These are phyloP conservation scores for Fusarium circinatum DNA, from an alignment of 2,329 filamentous ascomycete genomes.

Conservation along the genomic window DNA sequence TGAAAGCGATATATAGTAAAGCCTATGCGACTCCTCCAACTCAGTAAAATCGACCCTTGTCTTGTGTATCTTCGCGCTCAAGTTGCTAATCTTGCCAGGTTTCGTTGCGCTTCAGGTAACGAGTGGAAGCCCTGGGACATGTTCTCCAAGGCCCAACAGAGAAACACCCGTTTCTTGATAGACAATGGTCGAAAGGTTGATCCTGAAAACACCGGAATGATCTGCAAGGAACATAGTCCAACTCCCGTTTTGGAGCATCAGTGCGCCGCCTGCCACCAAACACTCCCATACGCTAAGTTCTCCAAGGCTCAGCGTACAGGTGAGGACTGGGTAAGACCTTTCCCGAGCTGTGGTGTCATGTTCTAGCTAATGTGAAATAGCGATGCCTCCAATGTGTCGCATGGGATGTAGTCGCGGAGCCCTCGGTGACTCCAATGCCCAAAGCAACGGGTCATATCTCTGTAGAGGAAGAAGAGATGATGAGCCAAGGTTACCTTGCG, in stretches of 20 bases:
- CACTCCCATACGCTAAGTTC: constrained; percentile 45
- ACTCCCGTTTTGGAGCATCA: constrained; percentile 39
- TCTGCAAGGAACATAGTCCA: constrained; percentile 48
- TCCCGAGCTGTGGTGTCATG: not conserved
- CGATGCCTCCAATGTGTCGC: constrained; percentile 49
- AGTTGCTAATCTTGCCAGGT: constrained; percentile 37
- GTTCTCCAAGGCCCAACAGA: constrained; percentile 49
- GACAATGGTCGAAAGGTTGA: constrained; percentile 2
- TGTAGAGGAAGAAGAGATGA: constrained; percentile 42
- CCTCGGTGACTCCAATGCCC: constrained; percentile 43
- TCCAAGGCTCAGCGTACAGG: constrained; percentile 42
- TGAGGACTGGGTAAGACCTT: constrained; percentile 45
- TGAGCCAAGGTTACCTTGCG: constrained; percentile 8
- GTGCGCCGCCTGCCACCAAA: constrained; percentile 47
- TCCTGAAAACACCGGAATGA: constrained; percentile 48
- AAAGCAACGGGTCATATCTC: constrained; percentile 50
- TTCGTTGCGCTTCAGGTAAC: constrained; percentile 50
- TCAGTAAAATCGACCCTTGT: constrained; percentile 6
- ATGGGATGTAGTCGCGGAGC: constrained; percentile 51
- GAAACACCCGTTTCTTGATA: constrained; percentile 18
- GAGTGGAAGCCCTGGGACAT: constrained; percentile 48
- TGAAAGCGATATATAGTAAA: not conserved
- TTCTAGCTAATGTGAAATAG: constrained; percentile 37
- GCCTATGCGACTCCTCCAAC: not conserved
- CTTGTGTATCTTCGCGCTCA: not conserved